Evolutionary conservation across 345 rosid species (phyloP), one percentile per base, ranked within the genome.

Genomic region (Citrus hindsii): DNA sequence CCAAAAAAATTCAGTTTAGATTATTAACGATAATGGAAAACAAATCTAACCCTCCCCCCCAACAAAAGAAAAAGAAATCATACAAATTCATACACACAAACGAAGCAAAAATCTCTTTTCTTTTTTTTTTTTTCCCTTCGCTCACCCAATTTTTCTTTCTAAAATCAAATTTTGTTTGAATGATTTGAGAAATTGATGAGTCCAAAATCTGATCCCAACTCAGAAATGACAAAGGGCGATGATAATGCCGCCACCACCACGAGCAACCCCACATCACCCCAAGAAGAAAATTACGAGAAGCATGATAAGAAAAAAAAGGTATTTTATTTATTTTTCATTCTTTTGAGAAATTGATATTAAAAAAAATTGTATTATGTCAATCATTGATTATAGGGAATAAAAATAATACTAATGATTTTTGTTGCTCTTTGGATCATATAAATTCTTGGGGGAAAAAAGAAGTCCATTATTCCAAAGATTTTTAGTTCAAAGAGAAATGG

Each of bases 271-370:
- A 25, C 69, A 7, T 35, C 79, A 40, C 78, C 81, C 18, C 51
- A 46, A 4, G 80, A 82, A 74, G 87, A 89, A 19, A 84, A 81
- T 75, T 86, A 91, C 25, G 76, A 77, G 84, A 90, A 84, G 87
- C 80, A 77, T 71, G 91, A 93, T 74, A 94, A 83, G 90, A 93
- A 87, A 85, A 95, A 90, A 86, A 95, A 85, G 91, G 99, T 93
- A 82, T 48, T 69, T 59, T 59, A 16, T 63, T 24, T 76, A 46
- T 46, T 46, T 13, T 35, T 51, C 68, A 32, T 66, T 74, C 60
- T 63, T 28, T 27, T 6, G 38, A 19, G 21, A 2, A 25, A 16
- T 2, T 42, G 14, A 3, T 30, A 19, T 16, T 7, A 18, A 14
- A 27, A 61, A 40, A 40, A n/a, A 22, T 6, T 56, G 28, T 33